These are phyloP conservation scores for Magnolia changhungtana DNA, from an alignment of 164 flowering plant species.

Conservation along the genomic window DNA sequence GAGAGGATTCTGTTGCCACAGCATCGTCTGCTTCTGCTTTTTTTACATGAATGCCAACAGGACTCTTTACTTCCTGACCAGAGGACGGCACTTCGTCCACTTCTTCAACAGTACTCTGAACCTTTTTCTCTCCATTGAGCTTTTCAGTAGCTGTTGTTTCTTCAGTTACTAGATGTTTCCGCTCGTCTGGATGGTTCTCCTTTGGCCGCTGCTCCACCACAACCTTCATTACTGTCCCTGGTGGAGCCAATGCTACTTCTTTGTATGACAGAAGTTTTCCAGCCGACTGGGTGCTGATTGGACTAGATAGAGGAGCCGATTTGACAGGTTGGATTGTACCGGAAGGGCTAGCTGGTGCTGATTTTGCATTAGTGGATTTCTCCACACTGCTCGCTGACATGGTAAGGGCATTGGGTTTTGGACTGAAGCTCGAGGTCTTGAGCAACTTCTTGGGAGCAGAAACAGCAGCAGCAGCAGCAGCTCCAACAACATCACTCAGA, in stretches of 20 bases:
- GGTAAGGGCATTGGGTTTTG: constrained; percentile 30
- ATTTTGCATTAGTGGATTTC: constrained; percentile 39
- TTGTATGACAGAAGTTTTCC: constrained; percentile 81
- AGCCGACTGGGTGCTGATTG: constrained; percentile 51
- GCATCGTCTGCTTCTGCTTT: constrained; percentile 8
- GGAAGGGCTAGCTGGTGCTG: constrained; percentile 56
- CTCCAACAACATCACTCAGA: constrained; percentile 15
- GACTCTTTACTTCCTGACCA: constrained; percentile 16
- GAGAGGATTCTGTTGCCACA: not conserved
- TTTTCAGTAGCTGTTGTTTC: constrained; percentile 27
- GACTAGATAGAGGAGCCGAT: constrained; percentile 32
- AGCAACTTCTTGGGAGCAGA: constrained; percentile 31
- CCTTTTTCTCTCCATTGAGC: constrained; percentile 21
- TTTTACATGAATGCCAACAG: constrained; percentile 9
- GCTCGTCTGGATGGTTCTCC: constrained; percentile 35
- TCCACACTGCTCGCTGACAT: constrained; percentile 29
- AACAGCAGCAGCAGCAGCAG: constrained; percentile 13
- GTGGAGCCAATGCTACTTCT: constrained; percentile 83
- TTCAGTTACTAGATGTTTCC: constrained; percentile 20
- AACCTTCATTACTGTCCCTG: constrained; percentile 69
- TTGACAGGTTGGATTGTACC: constrained; percentile 37
- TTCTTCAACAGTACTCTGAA: constrained; percentile 22
- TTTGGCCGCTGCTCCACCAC: constrained; percentile 18
- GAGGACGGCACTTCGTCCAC: constrained; percentile 14
- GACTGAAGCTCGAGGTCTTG: constrained; percentile 20